Base-by-base conservation (phyloP, 2,329 filamentous ascomycete genomes). In the Coniochaeta sp. region DNA sequence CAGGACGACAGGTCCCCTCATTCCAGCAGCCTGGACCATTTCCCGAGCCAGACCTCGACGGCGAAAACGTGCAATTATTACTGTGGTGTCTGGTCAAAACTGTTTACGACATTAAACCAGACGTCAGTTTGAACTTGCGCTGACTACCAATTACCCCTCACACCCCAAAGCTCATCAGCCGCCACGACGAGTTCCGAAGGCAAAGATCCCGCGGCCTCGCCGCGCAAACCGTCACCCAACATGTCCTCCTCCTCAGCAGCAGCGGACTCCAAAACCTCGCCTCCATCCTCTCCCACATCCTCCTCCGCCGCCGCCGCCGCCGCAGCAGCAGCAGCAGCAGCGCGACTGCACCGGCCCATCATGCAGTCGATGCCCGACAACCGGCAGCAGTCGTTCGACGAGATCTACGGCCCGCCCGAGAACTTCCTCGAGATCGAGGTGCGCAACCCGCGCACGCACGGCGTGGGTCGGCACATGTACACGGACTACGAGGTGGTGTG, bases 361-460 rank as follows among this genome's bases (percentile, higher is more conserved):
- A 81, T 88, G 79, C 83, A 86, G 75, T 82, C 84, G 64, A 84
- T 88, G 79, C 85, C 85, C 55, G 85, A 88, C 71, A 86, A 89
- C 67, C 90, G 93, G 70, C 87, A 90, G 77, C 95, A 99, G 81
- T 95, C 89, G 72, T 98, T 97, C 73, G 95, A 99, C 78, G 95
- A 99, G 82, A 96, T 98, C 74, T 99, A 99, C 76, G 95, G 93
- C 16, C 91, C 93, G 55, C 95, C 95, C 6, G 95, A 99, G 82
- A 99, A 99, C 81, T 97, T 98, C 73, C 85, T 99, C 59, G 95
- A 99, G 81, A 96, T 99, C 65, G 95, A 99, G 82, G 93, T 95
- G 74, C 61, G 89, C 73, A 95, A 95, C 74, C 95, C 95, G 36
- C 89, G 92, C 77, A 96, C 93, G 30, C 91, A 96, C 76, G 95